Evolutionary conservation across 208 protist species (phyloP).

Genomic region (Trypanosoma mega): DNA sequence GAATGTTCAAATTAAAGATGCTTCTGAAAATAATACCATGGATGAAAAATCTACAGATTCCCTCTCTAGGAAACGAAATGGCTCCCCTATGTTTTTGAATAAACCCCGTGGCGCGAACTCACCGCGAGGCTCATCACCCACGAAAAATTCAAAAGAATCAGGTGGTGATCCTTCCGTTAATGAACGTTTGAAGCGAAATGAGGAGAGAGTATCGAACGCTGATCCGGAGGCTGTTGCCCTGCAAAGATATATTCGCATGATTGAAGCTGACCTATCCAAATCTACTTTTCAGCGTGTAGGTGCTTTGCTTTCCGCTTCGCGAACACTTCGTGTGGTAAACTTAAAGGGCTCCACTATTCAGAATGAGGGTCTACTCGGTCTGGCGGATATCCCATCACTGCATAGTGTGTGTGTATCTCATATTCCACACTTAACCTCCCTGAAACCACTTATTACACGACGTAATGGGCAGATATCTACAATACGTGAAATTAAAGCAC

Average conservation of each 20-base stretch:
- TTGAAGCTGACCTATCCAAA: constrained; percentile 56
- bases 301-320: constrained; percentile 30
- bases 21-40: too few species aligned
- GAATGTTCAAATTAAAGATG: too few species aligned
- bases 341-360: constrained; percentile 14
- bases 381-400: constrained; percentile 15
- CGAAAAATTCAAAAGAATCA: too few species aligned
- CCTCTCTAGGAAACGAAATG: too few species aligned
- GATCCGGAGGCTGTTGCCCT: constrained; percentile 30
- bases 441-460: constrained; percentile 5
- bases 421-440: constrained; percentile 14
- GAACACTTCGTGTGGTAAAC: constrained; percentile 23
- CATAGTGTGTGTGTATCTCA: constrained; percentile 23
- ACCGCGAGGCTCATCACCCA: too few species aligned
- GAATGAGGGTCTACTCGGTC: constrained; percentile 10
- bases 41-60: too few species aligned
- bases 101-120: too few species aligned
- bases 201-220: neutral
- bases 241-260: constrained; percentile 33
- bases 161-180: too few species aligned
- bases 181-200: neutral
- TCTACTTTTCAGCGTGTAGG: constrained; percentile 52
- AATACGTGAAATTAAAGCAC: constrained; percentile 64
- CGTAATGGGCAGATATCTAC: constrained; percentile 19
- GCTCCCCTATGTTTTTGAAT: too few species aligned